Conservation (phyloP, 148 eudicot species). For the Spergularia bocconei region DNA sequence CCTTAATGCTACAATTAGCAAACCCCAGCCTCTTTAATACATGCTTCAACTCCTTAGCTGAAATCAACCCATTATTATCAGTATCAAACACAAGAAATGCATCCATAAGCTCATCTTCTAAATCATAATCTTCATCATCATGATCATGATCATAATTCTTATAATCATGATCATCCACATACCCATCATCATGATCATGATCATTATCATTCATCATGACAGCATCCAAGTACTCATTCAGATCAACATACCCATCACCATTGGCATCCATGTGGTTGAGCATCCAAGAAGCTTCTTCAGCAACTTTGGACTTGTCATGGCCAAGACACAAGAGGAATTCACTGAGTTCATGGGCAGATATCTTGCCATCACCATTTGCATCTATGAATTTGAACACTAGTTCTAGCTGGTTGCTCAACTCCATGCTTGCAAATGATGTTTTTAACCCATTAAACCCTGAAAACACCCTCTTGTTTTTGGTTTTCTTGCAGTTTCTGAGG, state of each 20-base stretch:
- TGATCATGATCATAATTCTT: not conserved
- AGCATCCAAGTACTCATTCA: constrained; percentile 56
- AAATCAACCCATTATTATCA: constrained; percentile 62
- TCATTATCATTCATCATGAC: constrained; percentile 34
- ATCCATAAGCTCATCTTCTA: constrained; percentile 38
- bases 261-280: constrained; percentile 49
- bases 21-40: constrained; percentile 51
- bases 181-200: not conserved
- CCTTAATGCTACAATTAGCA: constrained; percentile 42
- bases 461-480: constrained; percentile 31
- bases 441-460: constrained; percentile 29
- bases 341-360: constrained; percentile 48
- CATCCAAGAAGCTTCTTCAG: constrained; percentile 49
- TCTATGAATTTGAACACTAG: constrained; percentile 66
- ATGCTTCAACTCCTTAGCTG: constrained; percentile 49
- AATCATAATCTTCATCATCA: constrained; percentile 4
- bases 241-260: constrained; percentile 65
- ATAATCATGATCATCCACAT: constrained; percentile 9
- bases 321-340: constrained; percentile 49
- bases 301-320: constrained; percentile 40
- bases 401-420: constrained; percentile 46
- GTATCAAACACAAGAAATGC: constrained; percentile 59
- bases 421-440: constrained; percentile 43
- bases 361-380: constrained; percentile 64
- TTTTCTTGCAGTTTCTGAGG: constrained; percentile 20